Percentiles rank a stretch among this genome's conserved stretches.
Conservation (phyloP, 179 eudicot species). For the Drosera spatulata region DNA sequence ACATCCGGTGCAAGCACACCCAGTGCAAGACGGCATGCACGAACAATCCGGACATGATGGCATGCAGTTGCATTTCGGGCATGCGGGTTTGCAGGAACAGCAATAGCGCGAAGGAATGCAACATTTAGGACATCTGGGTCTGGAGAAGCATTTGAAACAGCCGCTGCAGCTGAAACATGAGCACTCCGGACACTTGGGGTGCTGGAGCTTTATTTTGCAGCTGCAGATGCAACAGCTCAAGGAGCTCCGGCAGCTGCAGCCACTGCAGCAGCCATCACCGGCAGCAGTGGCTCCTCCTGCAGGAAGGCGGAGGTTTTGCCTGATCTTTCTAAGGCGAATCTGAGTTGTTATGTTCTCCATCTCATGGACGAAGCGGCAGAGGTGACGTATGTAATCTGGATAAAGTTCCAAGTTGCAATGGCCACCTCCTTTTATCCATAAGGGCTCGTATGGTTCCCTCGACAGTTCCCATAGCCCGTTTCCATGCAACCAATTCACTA, state of each 20-base stretch:
- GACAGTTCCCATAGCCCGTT: conserved; percentile 85
- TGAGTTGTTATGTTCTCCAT: conserved; percentile 80
- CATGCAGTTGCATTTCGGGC: neutral
- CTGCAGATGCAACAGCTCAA: conserved; percentile 34
- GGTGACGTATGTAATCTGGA: conserved; percentile 93
- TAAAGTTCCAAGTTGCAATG: conserved; percentile 97
- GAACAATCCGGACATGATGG: neutral
- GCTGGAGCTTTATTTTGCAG: conserved; percentile 27
- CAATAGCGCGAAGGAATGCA: neutral
- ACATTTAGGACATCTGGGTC: neutral
- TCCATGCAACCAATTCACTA: conserved; percentile 92
- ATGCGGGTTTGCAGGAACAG: neutral
- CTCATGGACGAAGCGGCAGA: conserved; percentile 65
- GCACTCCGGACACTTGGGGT: conserved; percentile 13
- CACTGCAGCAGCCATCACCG: conserved; percentile 13
- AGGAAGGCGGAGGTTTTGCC: conserved; percentile 23
- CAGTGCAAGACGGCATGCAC: neutral
- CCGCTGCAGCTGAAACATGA: neutral
- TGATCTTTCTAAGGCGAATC: conserved; percentile 54
- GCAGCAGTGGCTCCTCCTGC: conserved; percentile 10
- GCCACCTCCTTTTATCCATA: conserved; percentile 99
- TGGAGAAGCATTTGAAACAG: neutral
- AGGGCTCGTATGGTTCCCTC: conserved; percentile 85
- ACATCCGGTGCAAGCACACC: neutral
- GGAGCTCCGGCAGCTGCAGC: conserved; percentile 27